Conservation (phyloP, 805 yeast species). For the Lipomyces anomalus region DNA sequence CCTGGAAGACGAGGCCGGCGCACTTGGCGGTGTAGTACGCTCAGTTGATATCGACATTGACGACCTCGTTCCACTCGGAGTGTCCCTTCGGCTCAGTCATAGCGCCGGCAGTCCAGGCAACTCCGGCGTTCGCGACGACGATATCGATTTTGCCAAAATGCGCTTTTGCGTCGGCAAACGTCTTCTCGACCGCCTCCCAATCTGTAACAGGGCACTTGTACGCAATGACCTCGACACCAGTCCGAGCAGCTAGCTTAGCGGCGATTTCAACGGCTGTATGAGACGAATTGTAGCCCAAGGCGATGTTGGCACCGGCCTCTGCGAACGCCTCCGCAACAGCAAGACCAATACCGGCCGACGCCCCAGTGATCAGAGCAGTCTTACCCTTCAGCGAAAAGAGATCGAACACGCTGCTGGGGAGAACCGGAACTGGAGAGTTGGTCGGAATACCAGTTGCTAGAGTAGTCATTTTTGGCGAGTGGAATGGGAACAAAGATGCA, state of each 20-base stretch:
- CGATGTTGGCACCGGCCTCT: conserved; percentile 41
- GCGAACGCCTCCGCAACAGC: conserved; percentile 46
- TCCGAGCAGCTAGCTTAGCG: conserved; percentile 47
- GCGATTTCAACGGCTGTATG: conserved; percentile 56
- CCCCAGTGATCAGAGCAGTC: conserved; percentile 46
- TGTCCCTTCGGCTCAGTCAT: conserved; percentile 12
- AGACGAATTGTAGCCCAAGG: conserved; percentile 40
- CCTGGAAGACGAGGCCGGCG: conserved; percentile 42
- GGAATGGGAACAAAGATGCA: too few relatives aligned
- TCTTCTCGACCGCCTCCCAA: conserved; percentile 42
- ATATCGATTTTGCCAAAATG: conserved; percentile 16
- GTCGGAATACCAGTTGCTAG: too few relatives aligned
- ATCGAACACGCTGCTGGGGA: too few relatives aligned
- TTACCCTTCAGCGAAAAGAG: conserved; percentile 33
- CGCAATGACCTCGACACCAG: conserved; percentile 57
- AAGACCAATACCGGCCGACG: conserved; percentile 49
- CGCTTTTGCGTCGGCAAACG: conserved; percentile 39
- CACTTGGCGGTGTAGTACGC: conserved; percentile 51
- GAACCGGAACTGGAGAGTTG: too few relatives aligned
- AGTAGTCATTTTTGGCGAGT: too few relatives aligned
- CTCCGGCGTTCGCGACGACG: conserved; percentile 24
- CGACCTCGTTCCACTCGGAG: conserved; percentile 14
- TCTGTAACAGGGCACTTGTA: conserved; percentile 55
- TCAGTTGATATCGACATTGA: conserved; percentile 16
- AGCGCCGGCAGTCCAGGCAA: conserved; percentile 20